phyloP scores from a whole-genome alignment of 2,329 filamentous ascomycete genomes.

The Geosmithia flava region DNA sequence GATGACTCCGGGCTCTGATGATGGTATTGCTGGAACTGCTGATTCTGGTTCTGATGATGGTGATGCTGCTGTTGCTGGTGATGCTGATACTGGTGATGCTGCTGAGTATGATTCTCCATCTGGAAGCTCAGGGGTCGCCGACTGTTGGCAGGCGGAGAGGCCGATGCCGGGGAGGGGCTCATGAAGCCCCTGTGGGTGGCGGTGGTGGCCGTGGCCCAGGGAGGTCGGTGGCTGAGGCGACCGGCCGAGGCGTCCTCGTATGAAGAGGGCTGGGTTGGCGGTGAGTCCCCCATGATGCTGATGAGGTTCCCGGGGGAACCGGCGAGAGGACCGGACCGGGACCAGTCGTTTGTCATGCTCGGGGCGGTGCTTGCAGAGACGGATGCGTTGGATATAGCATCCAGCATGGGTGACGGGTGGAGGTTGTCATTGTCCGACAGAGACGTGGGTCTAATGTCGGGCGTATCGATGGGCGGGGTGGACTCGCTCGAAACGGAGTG shows the following conservation, averaged over 20 bases:
- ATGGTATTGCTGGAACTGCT: too few species aligned
- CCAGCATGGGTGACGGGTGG: conserved; percentile 31
- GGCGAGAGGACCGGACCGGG: conserved; percentile 24
- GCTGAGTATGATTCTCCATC: conserved; percentile 30
- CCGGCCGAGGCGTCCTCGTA: conserved; percentile 29
- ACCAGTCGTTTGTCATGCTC: conserved; percentile 34
- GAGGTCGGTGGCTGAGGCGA: conserved; percentile 21
- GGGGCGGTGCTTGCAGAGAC: conserved; percentile 33
- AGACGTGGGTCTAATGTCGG: conserved; percentile 28
- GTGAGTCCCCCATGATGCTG: conserved; percentile 37
- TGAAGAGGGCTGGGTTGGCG: conserved; percentile 38
- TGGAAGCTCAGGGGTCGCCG: conserved; percentile 43
- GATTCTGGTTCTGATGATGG: not conserved
- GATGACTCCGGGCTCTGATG: conserved; percentile 5
- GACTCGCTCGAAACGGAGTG: conserved; percentile 28
- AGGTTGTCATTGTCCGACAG: conserved; percentile 29
- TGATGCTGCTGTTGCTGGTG: not conserved
- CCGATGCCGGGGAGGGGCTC: conserved; percentile 29
- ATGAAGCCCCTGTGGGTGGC: conserved; percentile 28
- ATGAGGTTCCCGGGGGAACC: conserved; percentile 42
- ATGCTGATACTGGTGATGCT: conserved; percentile 15
- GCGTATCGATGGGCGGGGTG: conserved; percentile 29
- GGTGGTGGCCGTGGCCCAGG: conserved; percentile 23
- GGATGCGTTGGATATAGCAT: conserved; percentile 35
- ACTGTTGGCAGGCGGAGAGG: conserved; percentile 20